Base-by-base conservation (phyloP, 2,329 filamentous ascomycete species). In the Orbilia oligospora region DNA sequence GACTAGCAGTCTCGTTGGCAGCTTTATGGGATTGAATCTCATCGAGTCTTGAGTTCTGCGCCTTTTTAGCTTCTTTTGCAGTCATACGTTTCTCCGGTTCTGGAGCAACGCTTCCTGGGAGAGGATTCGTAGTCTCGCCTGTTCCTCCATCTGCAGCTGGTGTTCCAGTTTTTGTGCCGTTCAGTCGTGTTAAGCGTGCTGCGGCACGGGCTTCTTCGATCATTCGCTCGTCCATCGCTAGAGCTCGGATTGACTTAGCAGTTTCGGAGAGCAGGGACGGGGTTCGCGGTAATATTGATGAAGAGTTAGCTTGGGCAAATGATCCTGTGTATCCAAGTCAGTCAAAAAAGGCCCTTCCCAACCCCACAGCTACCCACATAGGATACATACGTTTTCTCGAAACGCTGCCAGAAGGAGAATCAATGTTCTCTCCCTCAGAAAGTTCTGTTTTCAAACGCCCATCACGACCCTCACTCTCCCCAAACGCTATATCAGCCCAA, bases 21-120 rank as follows among this genome's bases (percentile, higher is more conserved):
- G 81, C 81, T 22, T 81, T 80, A 56, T 82, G 81, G 8, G 81
- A 81, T 36, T 80, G 77, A 10, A 80, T 80, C 55, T 82, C 81
- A 27, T 82, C 81, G n/a, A 81, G 69, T 38, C 81, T 80, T 5
- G 75, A 80, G n/a, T 81, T 80, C 48, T 81, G 80, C 12, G 81
- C 77, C 56, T 82, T 82, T 38, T 80, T 73, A 9, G 76, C 80
- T 67, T 82, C 81, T 61, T 82, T 82, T 18, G 79, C 77, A 27
- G 81, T 81, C 71, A 82, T 79, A 56, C 80, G 81, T 22, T 76
- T 79, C 49, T 76, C 67, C 9, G 77, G 72, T 48, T 77, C 77
- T 3, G 71, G 58, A 8, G 77, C 71, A 18, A 77, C 63, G 48
- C 65, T 76, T 8, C 73, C 73, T 1, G 73, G 41, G 5, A 51